Evolutionary conservation across 257 asterid genomes (phyloP).

Genomic region (Solanum etuberosum): DNA sequence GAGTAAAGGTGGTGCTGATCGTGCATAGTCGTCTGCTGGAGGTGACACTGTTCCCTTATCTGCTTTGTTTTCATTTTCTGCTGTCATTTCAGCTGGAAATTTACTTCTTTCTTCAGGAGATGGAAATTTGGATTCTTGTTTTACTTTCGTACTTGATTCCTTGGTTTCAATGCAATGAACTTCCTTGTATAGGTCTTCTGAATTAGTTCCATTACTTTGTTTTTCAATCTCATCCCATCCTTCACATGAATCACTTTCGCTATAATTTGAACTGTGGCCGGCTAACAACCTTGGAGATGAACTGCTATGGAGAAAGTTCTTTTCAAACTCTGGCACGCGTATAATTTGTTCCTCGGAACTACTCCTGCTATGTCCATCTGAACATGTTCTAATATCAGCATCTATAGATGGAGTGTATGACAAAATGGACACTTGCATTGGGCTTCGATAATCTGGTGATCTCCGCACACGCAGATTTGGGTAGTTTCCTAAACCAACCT

Average conservation of each 20-base stretch:
- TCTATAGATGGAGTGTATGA: conserved; percentile 35
- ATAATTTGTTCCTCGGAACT: conserved; percentile 54
- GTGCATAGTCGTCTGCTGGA: conserved; percentile 14
- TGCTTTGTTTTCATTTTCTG: not conserved
- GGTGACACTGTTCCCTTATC: conserved; percentile 12
- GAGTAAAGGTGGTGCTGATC: conserved; percentile 3
- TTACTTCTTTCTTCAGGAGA: conserved; percentile 17
- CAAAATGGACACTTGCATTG: conserved; percentile 15
- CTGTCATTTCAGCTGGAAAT: conserved; percentile 6
- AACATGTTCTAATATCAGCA: conserved; percentile 33
- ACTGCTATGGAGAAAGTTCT: conserved; percentile 21
- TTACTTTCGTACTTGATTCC: conserved; percentile 22
- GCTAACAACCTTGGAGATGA: conserved; percentile 28
- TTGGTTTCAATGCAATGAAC: conserved; percentile 70
- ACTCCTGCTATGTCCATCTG: conserved; percentile 50
- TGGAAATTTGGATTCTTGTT: conserved; percentile 10
- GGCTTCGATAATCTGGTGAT: conserved; percentile 30
- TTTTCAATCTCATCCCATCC: conserved; percentile 80
- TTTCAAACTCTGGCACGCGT: conserved; percentile 42
- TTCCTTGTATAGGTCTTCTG: conserved; percentile 73
- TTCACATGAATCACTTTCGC: conserved; percentile 48
- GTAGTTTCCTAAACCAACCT: conserved; percentile 58
- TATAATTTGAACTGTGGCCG: conserved; percentile 31
- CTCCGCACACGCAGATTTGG: conserved; percentile 50
- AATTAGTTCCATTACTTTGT: conserved; percentile 42